Evolutionary conservation across 495 filamentous ascomycete species (phyloP).

Genomic region (Penicillium pulvis): DNA sequence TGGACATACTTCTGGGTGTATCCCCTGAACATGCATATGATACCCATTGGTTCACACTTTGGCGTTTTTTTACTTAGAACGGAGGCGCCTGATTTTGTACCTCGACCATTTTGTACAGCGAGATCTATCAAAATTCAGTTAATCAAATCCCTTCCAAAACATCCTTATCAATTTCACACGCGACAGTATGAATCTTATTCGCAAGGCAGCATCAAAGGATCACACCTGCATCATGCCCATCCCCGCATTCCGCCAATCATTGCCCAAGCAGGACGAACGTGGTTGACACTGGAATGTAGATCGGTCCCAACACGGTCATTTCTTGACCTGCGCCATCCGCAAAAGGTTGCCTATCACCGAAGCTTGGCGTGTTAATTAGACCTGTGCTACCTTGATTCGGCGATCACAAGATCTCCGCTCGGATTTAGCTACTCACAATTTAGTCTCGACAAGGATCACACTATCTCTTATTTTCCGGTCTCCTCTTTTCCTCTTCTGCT

Average conservation of each 20-base stretch:
- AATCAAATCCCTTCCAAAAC: neutral
- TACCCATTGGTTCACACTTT: conserved; percentile 7
- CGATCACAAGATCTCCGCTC: neutral
- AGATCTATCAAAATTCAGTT: neutral
- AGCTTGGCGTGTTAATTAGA: neutral
- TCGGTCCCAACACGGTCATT: neutral
- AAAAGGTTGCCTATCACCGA: neutral
- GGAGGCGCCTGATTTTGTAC: neutral
- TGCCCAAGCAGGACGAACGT: conserved; percentile 3
- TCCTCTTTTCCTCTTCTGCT: neutral
- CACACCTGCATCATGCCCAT: neutral
- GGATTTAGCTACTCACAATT: neutral
- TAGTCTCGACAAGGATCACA: neutral
- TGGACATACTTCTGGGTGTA: conserved; percentile 2
- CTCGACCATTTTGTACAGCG: neutral
- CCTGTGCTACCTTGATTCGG: neutral
- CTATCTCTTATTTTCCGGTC: neutral
- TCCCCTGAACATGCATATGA: conserved; percentile 5
- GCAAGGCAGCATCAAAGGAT: neutral
- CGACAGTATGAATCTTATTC: neutral
- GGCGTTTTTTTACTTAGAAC: conserved; percentile 1
- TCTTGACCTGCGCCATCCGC: neutral
- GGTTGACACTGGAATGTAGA: conserved; percentile 8
- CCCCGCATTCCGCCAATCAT: conserved; percentile 11
- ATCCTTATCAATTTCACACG: neutral